Percentiles rank a stretch among this genome's conserved stretches.
These are phyloP conservation scores for Cercophora scortea DNA, from an alignment of 495 filamentous ascomycete genomes.

Conservation along the genomic window DNA sequence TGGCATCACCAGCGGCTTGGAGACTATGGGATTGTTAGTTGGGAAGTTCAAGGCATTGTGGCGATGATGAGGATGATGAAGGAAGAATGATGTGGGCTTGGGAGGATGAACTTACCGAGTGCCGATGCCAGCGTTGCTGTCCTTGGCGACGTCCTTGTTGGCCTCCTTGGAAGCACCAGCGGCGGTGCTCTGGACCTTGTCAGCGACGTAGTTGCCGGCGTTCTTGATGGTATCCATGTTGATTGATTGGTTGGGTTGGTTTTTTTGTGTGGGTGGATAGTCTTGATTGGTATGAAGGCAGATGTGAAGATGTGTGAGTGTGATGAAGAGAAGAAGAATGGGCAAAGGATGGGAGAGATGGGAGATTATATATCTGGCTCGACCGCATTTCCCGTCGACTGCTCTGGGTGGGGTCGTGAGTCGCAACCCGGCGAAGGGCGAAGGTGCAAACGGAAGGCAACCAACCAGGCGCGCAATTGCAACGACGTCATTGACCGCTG, in stretches of 20 bases:
- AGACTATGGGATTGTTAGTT: constrained; percentile 26
- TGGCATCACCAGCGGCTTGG: constrained; percentile 47
- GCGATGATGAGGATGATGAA: not conserved
- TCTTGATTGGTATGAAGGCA: constrained; percentile 21
- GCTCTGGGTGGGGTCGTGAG: not conserved
- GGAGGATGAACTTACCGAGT: constrained; percentile 36
- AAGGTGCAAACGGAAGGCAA: not conserved
- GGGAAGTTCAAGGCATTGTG: not conserved
- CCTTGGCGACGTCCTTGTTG: constrained; percentile 60
- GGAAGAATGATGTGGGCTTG: not conserved
- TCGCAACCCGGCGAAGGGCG: not conserved
- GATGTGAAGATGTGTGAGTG: constrained; percentile 15
- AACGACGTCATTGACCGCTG: not conserved
- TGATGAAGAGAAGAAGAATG: constrained; percentile 14
- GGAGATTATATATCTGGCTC: constrained; percentile 18
- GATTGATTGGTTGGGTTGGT: constrained; percentile 27
- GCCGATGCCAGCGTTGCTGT: constrained; percentile 39
- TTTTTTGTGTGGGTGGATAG: constrained; percentile 5
- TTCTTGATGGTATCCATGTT: constrained; percentile 54
- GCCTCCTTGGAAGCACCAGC: constrained; percentile 52
- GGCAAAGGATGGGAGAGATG: constrained; percentile 3
- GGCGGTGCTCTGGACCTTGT: constrained; percentile 46
- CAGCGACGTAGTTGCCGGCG: constrained; percentile 52
- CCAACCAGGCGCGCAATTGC: not conserved
- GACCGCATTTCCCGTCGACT: not conserved